Percentiles rank a stretch among this genome's conserved stretches.
Conservation (phyloP, 805 yeast species). For the Barnettozyma sucrosica region DNA sequence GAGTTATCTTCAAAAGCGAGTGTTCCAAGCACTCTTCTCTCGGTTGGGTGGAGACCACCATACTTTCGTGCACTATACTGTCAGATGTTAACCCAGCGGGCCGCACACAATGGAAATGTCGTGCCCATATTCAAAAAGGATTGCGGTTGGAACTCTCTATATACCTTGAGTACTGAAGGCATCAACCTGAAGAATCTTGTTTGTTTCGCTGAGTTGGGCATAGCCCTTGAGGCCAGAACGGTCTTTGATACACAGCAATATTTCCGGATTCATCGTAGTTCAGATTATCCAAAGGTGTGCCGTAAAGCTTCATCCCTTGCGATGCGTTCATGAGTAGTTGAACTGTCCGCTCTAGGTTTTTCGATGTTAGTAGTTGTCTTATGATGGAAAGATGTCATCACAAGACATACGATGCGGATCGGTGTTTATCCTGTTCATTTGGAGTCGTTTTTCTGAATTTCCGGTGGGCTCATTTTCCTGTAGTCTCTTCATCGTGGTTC, state of each 20-base stretch:
- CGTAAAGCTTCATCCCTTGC: not conserved
- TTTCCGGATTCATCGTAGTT: not conserved
- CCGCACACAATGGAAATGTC: too few species aligned
- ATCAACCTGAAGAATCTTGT: not conserved
- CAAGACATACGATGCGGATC: not conserved
- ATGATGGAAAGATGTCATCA: not conserved
- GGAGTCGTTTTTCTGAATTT: not conserved
- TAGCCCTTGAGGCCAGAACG: not conserved
- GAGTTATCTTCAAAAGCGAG: too few species aligned
- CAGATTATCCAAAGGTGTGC: not conserved
- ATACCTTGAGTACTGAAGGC: too few species aligned
- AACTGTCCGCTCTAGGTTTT: not conserved
- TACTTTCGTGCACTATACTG: too few species aligned
- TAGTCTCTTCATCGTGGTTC: not conserved
- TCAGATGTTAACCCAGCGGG: too few species aligned
- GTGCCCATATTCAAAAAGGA: too few species aligned
- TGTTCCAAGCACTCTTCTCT: too few species aligned
- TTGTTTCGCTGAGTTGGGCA: not conserved
- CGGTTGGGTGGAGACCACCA: too few species aligned
- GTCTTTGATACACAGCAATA: not conserved
- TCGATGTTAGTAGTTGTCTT: not conserved
- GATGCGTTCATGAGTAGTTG: not conserved
- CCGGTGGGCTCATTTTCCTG: not conserved
- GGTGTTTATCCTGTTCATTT: not conserved
- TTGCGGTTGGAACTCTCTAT: too few species aligned